Evolutionary conservation across 805 yeast species (phyloP).

Genomic region (Cyberlindnera subsufficiens): DNA sequence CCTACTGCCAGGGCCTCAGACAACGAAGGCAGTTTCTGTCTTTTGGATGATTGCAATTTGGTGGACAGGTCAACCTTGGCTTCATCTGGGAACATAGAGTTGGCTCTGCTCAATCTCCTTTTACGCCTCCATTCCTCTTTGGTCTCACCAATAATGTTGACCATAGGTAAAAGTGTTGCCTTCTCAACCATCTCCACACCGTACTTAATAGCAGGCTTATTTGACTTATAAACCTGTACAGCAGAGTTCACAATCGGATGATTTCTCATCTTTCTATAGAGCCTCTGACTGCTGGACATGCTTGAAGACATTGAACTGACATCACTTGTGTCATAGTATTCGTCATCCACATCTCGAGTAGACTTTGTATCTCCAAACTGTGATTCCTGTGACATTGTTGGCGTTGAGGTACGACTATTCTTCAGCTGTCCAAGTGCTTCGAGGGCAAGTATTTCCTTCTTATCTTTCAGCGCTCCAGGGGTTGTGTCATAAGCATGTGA

Average conservation of each 20-base stretch:
- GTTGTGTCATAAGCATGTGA: slow-evolving; percentile 4
- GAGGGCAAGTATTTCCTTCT: slow-evolving; percentile 13
- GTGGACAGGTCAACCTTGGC: slow-evolving; percentile 14
- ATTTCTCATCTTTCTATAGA: slow-evolving; percentile 37
- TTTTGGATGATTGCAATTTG: slow-evolving; percentile 11
- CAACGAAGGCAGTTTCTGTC: slow-evolving; percentile 29
- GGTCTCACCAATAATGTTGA: slow-evolving; percentile 37
- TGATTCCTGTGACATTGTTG: neutral
- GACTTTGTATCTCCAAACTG: slow-evolving; percentile 3
- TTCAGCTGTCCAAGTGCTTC: slow-evolving; percentile 23
- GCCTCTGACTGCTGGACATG: slow-evolving; percentile 20
- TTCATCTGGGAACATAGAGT: slow-evolving; percentile 25
- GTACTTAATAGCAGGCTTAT: slow-evolving; percentile 44
- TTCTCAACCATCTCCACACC: slow-evolving; percentile 57
- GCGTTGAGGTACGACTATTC: slow-evolving; percentile 15
- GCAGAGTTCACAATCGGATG: slow-evolving; percentile 29
- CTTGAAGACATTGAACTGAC: neutral
- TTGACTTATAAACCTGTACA: slow-evolving; percentile 28
- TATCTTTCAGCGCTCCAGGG: neutral
- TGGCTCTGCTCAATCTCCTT: slow-evolving; percentile 29
- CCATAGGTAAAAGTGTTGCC: slow-evolving; percentile 46
- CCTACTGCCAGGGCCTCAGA: slow-evolving; percentile 30
- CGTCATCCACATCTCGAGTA: slow-evolving; percentile 22
- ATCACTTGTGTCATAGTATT: slow-evolving; percentile 34
- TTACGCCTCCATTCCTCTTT: slow-evolving; percentile 29